Evolutionary conservation across 495 filamentous ascomycete species (phyloP).

Genomic region (Penicillium odoratum): DNA sequence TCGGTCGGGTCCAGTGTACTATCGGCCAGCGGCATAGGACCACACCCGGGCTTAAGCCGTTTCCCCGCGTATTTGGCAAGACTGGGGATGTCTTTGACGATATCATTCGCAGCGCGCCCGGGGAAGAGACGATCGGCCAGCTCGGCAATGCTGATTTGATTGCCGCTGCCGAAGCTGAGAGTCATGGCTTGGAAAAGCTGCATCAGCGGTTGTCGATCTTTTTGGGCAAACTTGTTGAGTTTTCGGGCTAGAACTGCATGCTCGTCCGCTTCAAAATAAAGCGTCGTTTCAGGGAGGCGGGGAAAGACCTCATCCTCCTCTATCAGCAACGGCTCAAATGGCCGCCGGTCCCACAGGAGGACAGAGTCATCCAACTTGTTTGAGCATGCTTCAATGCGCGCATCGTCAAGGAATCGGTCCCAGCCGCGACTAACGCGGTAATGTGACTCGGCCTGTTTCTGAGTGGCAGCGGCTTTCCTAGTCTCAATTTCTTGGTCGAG

Average conservation of each 20-base stretch:
- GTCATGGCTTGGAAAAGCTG: slow-evolving; percentile 28
- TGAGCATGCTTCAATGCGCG: slow-evolving; percentile 13
- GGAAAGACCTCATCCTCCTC: slow-evolving; percentile 59
- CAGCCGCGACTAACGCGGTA: slow-evolving; percentile 14
- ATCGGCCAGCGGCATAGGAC: slow-evolving; percentile 18
- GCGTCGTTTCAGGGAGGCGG: slow-evolving; percentile 19
- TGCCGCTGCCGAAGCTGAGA: slow-evolving; percentile 23
- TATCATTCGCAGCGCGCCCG: slow-evolving; percentile 23
- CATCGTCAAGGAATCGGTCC: slow-evolving; percentile 24
- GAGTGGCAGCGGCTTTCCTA: slow-evolving; percentile 4
- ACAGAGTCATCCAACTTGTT: slow-evolving; percentile 41
- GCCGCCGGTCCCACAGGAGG: slow-evolving; percentile 64
- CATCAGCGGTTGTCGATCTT: slow-evolving; percentile 13
- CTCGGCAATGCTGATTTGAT: slow-evolving; percentile 23
- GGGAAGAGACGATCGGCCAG: slow-evolving; percentile 31
- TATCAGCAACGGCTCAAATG: slow-evolving; percentile 55
- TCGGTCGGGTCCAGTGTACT: slow-evolving; percentile 19
- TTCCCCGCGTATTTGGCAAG: slow-evolving; percentile 32
- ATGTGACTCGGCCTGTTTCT: slow-evolving; percentile 22
- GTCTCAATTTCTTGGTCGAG: slow-evolving; percentile 24
- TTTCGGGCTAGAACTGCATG: slow-evolving; percentile 20
- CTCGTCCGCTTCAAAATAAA: slow-evolving; percentile 43
- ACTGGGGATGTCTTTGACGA: slow-evolving; percentile 34
- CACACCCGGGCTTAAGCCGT: slow-evolving; percentile 33
- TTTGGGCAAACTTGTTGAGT: slow-evolving; percentile 13